phyloP scores from a whole-genome alignment of 2,329 filamentous ascomycete genomes.

The Fusarium sterilihyphosum region DNA sequence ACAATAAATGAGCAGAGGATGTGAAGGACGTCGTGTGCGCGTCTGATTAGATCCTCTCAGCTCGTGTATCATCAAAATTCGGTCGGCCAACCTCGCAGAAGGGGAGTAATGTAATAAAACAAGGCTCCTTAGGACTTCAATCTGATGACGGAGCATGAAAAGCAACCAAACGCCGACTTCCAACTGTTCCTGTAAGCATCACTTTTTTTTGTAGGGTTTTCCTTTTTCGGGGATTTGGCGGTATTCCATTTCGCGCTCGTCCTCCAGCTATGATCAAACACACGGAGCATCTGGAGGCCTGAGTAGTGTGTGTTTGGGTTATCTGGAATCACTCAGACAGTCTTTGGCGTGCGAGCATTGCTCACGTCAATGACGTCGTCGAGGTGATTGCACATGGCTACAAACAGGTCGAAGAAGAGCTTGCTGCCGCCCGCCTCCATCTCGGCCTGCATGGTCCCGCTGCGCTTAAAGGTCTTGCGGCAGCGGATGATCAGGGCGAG shows the following conservation, averaged over 20 bases:
- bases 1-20: constrained; percentile 48
- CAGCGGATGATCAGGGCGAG: constrained; percentile 96
- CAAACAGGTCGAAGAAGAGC: constrained; percentile 98
- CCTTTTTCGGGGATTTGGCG: constrained; percentile 37
- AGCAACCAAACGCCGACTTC: constrained; percentile 47
- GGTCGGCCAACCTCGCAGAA: constrained; percentile 63
- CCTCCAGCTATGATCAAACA: constrained; percentile 38
- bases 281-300: constrained; percentile 37
- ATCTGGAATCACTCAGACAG: constrained; percentile 55
- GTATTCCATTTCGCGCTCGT: constrained; percentile 34
- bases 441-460: constrained; percentile 98
- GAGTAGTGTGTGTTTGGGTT: constrained; percentile 24
- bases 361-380: constrained; percentile 92
- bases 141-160: constrained; percentile 60
- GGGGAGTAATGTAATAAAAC: constrained; percentile 54
- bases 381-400: constrained; percentile 97
- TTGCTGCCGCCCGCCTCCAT: constrained; percentile 92
- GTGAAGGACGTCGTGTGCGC: constrained; percentile 32
- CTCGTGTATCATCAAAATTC: constrained; percentile 55
- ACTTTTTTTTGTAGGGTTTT: constrained; percentile 38
- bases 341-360: constrained; percentile 70
- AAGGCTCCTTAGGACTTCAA: constrained; percentile 60
- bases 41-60: constrained; percentile 52
- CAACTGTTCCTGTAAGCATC: constrained; percentile 35
- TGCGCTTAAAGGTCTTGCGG: constrained; percentile 97